Conservation (phyloP, 805 yeast genomes). For the Clavispora asparagi region DNA sequence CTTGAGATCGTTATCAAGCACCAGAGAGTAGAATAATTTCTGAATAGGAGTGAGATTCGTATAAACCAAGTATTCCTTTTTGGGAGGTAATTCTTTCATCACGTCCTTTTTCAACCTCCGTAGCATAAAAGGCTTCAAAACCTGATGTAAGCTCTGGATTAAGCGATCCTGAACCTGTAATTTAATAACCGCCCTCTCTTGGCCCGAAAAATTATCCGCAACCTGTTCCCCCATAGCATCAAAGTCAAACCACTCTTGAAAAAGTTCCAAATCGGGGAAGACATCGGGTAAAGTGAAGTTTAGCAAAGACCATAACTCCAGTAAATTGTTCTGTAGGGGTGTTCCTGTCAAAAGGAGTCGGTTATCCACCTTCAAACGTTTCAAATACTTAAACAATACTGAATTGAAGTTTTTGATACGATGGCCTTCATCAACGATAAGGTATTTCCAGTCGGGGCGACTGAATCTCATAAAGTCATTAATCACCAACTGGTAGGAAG, state of each 20-base stretch:
- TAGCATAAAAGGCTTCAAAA: constrained; percentile 80
- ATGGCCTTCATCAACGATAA: constrained; percentile 95
- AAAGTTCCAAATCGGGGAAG: constrained; percentile 81
- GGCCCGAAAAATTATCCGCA: constrained; percentile 29
- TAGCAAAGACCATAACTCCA: constrained; percentile 87
- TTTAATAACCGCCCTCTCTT: constrained; percentile 50
- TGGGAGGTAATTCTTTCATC: constrained; percentile 66
- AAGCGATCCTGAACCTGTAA: constrained; percentile 47
- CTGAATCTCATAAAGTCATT: constrained; percentile 58
- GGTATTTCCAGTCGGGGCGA: constrained; percentile 64
- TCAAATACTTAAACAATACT: constrained; percentile 64
- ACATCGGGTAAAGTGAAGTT: constrained; percentile 92
- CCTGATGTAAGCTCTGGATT: constrained; percentile 76
- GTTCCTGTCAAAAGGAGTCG: constrained; percentile 90
- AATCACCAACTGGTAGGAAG: constrained; percentile 78
- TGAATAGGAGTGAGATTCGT: constrained; percentile 64
- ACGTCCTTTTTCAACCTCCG: constrained; percentile 79
- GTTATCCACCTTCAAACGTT: constrained; percentile 61
- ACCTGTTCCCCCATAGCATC: constrained; percentile 41
- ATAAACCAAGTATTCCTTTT: constrained; percentile 82
- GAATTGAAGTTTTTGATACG: constrained; percentile 83
- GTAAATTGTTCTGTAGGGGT: constrained; percentile 85
- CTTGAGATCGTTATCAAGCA: constrained; percentile 42
- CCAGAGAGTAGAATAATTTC: constrained; percentile 52
- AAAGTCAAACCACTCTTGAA: constrained; percentile 93